Evolutionary conservation across 202 grass and related monocot species (phyloP), one percentile per base, ranked within the genome.

Genomic region (Carex arenaria): DNA sequence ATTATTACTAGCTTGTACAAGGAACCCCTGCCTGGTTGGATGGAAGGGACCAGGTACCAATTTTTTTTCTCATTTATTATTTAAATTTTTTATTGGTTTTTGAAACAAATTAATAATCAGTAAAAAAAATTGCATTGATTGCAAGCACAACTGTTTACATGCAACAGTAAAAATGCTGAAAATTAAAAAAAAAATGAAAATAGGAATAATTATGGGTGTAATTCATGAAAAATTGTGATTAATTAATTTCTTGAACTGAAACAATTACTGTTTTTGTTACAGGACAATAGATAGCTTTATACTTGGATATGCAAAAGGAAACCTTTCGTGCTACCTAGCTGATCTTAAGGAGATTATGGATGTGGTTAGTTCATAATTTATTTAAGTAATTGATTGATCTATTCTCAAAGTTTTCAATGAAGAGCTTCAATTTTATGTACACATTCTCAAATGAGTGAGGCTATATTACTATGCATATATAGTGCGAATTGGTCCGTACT

Each of bases 221-320:
- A 30, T 28, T 66, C 30, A 59, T 30, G 3, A 32, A 13, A 26
- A 77, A 57, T 18, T 77, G 13, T 77, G 52, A 36, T 19, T 57
- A 56, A 18, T 77, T 36, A 56, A 10, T 77, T 36, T 77, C 2
- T 7, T 11, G 15, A 78, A n/a, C 3, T 2, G 17, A 59, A 34
- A n/a, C 5, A 55, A 59, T 36, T 34, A 36, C 72, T 36, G 53
- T 78, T 60, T 10, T 32, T 72, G n/a, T 45, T 57, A 72, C 64
- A 93, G 93, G 85, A 97, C 92, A 18, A 94, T 97, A 45, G 95
- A 97, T 78, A 86, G 79, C 10, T 11, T 97, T 71, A 76, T 97
- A 83, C 83, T 91, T 81, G 92, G 92, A 5, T 97, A 90, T 52
- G 85, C 87, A 18, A 93, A 89, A 85, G 92, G 92, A 73, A 97